phyloP scores from a whole-genome alignment of 2,329 filamentous ascomycete species.

The Aureobasidium subglaciale region DNA sequence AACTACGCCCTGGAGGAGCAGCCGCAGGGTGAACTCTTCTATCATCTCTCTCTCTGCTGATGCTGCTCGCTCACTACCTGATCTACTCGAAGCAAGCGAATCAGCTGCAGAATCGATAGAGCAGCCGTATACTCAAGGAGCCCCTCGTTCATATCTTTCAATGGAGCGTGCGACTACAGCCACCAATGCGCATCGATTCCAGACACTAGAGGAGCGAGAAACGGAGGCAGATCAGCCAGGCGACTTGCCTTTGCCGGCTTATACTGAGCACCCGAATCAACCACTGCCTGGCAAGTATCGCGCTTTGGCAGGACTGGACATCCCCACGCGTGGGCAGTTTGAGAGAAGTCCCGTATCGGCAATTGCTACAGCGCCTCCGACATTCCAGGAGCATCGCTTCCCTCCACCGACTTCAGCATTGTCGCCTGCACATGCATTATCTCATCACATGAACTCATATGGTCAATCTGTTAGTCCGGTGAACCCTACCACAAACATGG shows the following conservation, averaged over 20 bases:
- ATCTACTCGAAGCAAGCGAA: constrained; percentile 27
- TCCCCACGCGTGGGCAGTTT: constrained; percentile 17
- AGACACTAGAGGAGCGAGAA: constrained; percentile 48
- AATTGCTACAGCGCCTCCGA: constrained; percentile 14
- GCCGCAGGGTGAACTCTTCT: constrained; percentile 9
- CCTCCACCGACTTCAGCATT: constrained; percentile 14
- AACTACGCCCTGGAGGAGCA: constrained; percentile 10
- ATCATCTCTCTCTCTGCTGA: constrained; percentile 16
- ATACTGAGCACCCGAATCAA: constrained; percentile 52
- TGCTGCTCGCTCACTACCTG: constrained; percentile 23
- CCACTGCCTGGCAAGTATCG: constrained; percentile 31
- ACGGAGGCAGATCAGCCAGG: constrained; percentile 54
- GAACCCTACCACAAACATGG: constrained; percentile 19
- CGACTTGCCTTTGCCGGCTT: constrained; percentile 75
- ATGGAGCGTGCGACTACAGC: constrained; percentile 47
- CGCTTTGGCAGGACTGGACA: constrained; percentile 30
- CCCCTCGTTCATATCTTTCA: constrained; percentile 28
- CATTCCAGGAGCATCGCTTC: neutral
- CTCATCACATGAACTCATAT: constrained; percentile 27
- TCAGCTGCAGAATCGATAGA: constrained; percentile 24
- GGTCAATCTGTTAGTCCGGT: constrained; percentile 15
- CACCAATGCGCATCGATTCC: constrained; percentile 62
- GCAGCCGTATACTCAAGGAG: constrained; percentile 29
- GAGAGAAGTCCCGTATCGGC: neutral
- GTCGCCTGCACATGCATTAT: constrained; percentile 25